Base-by-base conservation (phyloP, 2,329 filamentous ascomycete genomes). In the Bipolaris bicolor region DNA sequence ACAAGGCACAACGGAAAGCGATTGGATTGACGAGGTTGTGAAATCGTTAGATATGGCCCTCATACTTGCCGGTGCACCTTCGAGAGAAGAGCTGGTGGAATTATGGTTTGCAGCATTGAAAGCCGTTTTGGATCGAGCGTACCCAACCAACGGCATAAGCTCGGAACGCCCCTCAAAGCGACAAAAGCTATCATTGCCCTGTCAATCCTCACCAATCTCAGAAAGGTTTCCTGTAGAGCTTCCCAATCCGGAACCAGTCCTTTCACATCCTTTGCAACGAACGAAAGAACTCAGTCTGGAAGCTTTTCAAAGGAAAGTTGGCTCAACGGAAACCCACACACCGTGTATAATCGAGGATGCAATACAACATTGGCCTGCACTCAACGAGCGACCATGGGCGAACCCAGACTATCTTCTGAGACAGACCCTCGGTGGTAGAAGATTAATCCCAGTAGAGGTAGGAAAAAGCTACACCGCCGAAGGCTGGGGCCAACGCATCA, bases 401-500 rank as follows among this genome's bases (percentile, higher is more conserved):
- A 85, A 82, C n/a, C 87, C 88, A 0, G 79, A 80, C 0, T 97
- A 97, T 74, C 86, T 97, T 55, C 81, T 92, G 10, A 82, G 85
- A 10, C 83, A 81, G 53, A 97, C 93, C 0, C 86, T 97, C 34
- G 84, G 81, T 2, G 95, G 95, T 0, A 82, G 88, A 31, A 84
- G 95, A 10, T 83, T 97, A 0, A 90, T 98, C 0, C 94, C 94
- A 0, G 84, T 97, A 3, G 93, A 98, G 74, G 76, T 95, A 1
- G 94, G 95, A 0, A 82, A 90, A 45, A 95, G 90, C 70, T 99
- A 98, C 71, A 93, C 92, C 1, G 92, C 97, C 62, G 84, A 86
- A 18, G 88, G 83, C 20, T 97, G 94, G 93, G 87, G 88, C 0
- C 94, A 98, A 75, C 84, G 87, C 52, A 86, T 98, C 24, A 84